These are phyloP conservation scores for Cyberlindnera saturnus DNA, from an alignment of 805 yeast genomes.

Conservation along the genomic window DNA sequence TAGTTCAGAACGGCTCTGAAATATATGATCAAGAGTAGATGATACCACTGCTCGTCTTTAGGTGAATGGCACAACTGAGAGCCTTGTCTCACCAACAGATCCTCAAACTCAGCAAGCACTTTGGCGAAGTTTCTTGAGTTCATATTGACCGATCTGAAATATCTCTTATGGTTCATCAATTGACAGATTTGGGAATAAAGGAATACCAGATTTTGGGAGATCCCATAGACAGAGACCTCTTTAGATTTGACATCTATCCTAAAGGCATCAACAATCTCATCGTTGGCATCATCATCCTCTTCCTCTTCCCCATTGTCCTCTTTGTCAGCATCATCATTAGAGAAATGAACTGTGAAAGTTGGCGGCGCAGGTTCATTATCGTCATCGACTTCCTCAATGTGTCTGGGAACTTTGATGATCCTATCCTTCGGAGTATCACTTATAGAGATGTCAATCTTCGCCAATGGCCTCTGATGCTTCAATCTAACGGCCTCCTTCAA, in stretches of 20 bases:
- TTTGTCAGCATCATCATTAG: conserved; percentile 5
- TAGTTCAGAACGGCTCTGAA: conserved; percentile 20
- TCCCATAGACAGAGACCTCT: conserved; percentile 10
- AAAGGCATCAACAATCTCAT: not conserved
- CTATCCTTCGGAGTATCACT: conserved; percentile 20
- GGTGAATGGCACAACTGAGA: conserved; percentile 9
- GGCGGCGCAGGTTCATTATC: conserved; percentile 22
- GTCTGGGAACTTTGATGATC: conserved; percentile 20
- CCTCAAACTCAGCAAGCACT: conserved; percentile 41
- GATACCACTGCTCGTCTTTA: conserved; percentile 10
- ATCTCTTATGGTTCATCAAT: conserved; percentile 39
- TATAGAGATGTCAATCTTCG: conserved; percentile 13
- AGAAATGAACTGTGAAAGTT: conserved; percentile 18
- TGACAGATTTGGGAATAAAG: conserved; percentile 34
- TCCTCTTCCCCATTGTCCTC: not conserved
- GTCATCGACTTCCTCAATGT: conserved; percentile 11
- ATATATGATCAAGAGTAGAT: conserved; percentile 12
- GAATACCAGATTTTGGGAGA: conserved; percentile 24
- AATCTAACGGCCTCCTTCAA: not conserved
- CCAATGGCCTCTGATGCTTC: not conserved
- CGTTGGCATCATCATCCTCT: not conserved
- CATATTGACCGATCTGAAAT: conserved; percentile 29
- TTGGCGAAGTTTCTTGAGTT: conserved; percentile 41
- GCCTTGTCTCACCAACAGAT: conserved; percentile 25
- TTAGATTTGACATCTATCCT: not conserved